Evolutionary conservation across 352 stramenopile species (phyloP).

Genomic region (Elongisporangium anandrum): DNA sequence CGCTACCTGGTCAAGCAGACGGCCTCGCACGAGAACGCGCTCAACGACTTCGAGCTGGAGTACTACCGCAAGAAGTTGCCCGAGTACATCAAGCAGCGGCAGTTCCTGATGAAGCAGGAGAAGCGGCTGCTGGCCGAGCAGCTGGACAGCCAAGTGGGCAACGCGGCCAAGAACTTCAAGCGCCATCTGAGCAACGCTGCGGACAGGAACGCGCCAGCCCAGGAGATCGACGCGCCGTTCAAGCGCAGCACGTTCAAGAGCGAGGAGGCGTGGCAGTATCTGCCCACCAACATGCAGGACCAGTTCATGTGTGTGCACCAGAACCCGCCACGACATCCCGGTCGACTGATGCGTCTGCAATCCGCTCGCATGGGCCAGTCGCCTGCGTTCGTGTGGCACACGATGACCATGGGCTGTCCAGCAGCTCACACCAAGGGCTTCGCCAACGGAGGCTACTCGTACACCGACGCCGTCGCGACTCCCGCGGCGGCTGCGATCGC

Average conservation of each 20-base stretch:
- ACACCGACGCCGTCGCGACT: constrained; percentile 10
- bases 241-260: constrained; percentile 85
- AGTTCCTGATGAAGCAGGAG: constrained; percentile 76
- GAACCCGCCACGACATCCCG: neutral
- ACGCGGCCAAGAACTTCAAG: constrained; percentile 13
- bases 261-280: constrained; percentile 69
- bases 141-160: constrained; percentile 39
- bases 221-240: constrained; percentile 55
- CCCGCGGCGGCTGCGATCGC: neutral
- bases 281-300: constrained; percentile 86
- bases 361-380: constrained; percentile 8
- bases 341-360: constrained; percentile 10
- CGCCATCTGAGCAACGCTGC: constrained; percentile 13
- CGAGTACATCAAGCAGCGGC: constrained; percentile 70
- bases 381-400: constrained; percentile 66
- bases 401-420: constrained; percentile 83
- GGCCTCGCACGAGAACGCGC: constrained; percentile 18
- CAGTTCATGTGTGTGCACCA: constrained; percentile 67
- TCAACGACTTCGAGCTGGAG: constrained; percentile 45
- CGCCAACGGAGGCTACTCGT: constrained; percentile 55
- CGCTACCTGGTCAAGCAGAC: constrained; percentile 49
- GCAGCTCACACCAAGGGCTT: constrained; percentile 82
- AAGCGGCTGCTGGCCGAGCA: constrained; percentile 55
- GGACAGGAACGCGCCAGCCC: constrained; percentile 4
- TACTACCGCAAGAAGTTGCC: constrained; percentile 66